Evolutionary conservation across 2,329 filamentous ascomycete genomes (phyloP).

Genomic region (Verticillium zaregamsianum): DNA sequence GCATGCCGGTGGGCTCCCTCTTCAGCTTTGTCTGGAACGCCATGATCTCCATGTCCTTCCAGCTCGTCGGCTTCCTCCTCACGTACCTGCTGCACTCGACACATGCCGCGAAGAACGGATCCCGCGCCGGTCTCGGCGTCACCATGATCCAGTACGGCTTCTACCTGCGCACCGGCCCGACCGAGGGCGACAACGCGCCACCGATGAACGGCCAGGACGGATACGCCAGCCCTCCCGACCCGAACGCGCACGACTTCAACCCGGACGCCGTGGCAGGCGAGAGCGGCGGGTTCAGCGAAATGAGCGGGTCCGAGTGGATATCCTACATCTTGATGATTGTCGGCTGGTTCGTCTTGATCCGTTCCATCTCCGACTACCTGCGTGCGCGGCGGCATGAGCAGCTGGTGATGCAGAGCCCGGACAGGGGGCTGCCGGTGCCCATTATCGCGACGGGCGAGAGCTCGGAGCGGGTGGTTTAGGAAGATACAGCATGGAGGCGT

Average conservation of each 20-base stretch:
- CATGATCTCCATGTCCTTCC: conserved; percentile 97
- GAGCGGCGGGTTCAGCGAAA: conserved; percentile 41
- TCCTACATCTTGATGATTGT: conserved; percentile 94
- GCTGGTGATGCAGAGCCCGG: conserved; percentile 87
- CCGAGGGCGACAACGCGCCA: conserved; percentile 32
- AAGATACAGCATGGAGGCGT: neutral
- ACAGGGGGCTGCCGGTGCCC: conserved; percentile 77
- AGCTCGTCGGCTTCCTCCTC: conserved; percentile 93
- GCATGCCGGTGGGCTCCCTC: conserved; percentile 83
- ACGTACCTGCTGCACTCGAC: conserved; percentile 98
- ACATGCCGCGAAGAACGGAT: conserved; percentile 96
- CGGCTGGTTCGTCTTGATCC: conserved; percentile 96
- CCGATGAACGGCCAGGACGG: conserved; percentile 48
- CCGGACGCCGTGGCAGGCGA: conserved; percentile 59
- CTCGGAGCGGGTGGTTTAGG: conserved; percentile 69
- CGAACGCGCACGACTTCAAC: conserved; percentile 87
- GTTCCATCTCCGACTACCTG: conserved; percentile 87
- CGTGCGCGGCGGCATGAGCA: conserved; percentile 87
- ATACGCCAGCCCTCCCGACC: conserved; percentile 72
- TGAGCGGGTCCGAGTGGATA: conserved; percentile 79
- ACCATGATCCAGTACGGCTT: conserved; percentile 97
- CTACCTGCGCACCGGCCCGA: conserved; percentile 71
- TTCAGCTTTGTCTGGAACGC: conserved; percentile 89
- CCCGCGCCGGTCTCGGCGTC: conserved; percentile 87
- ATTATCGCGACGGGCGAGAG: conserved; percentile 84